A percentile compares a stretch with the other conserved stretches of the same genome.
Evolutionary conservation across 306 rosid genomes (phyloP).

Genomic region (Glycine latifolia): DNA sequence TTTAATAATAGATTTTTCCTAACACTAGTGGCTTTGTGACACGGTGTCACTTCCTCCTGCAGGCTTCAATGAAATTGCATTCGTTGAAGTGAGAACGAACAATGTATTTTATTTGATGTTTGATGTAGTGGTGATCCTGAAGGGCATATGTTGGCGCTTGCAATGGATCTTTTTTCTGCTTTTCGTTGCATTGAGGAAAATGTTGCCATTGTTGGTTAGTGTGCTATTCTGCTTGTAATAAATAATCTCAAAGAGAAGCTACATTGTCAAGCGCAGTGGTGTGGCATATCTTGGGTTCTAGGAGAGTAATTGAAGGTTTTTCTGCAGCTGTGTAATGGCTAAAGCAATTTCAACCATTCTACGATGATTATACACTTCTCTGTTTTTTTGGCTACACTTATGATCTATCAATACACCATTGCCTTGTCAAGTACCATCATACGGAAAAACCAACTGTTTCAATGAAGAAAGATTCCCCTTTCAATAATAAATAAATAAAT

Average conservation of each 20-base stretch:
- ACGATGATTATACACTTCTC: not conserved
- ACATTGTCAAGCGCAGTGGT: not conserved
- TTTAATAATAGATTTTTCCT: slow-evolving; percentile 1
- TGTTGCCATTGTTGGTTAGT: not conserved
- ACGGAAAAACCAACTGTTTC: not conserved
- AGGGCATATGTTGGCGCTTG: not conserved
- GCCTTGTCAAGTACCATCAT: not conserved
- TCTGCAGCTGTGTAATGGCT: not conserved
- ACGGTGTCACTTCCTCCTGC: not conserved
- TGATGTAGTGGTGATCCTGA: not conserved
- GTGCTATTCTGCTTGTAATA: slow-evolving; percentile 1
- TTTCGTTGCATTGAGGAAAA: not conserved
- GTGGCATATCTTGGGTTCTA: not conserved
- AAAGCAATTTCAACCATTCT: slow-evolving; percentile 17
- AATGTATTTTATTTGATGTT: not conserved
- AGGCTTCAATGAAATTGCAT: not conserved
- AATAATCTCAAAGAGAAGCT: slow-evolving; percentile 16
- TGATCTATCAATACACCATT: not conserved
- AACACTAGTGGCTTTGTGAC: slow-evolving; percentile 1
- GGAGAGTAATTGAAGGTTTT: slow-evolving; percentile 25
- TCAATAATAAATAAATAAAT: not conserved
- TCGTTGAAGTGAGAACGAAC: not conserved
- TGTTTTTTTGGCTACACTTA: not conserved
- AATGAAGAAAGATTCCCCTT: not conserved
- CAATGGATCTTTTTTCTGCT: slow-evolving; percentile 1